Conservation (phyloP, 2,329 filamentous ascomycete species). For the Trichophyton schoenleinii region DNA sequence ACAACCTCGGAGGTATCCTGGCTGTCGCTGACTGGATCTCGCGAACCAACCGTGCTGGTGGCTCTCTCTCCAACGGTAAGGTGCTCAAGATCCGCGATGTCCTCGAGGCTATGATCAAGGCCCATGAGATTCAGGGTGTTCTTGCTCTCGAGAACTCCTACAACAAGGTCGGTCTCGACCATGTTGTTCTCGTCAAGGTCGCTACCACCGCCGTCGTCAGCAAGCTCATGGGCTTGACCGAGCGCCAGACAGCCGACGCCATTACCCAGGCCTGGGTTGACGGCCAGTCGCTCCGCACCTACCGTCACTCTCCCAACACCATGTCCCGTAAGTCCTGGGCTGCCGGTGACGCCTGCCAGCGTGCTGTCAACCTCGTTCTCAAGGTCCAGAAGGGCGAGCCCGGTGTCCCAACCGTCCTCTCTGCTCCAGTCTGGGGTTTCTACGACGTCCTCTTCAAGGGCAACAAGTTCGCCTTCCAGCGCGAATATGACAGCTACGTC, state of each 20-base stretch:
- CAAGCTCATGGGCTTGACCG: constrained; percentile 81
- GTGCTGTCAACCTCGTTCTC: constrained; percentile 78
- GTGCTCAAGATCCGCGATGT: constrained; percentile 81
- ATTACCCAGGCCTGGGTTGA: constrained; percentile 97
- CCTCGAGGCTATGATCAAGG: constrained; percentile 96
- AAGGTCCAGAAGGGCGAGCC: constrained; percentile 87
- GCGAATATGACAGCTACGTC: constrained; percentile 92
- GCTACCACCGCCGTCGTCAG: constrained; percentile 88
- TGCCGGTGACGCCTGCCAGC: constrained; percentile 93
- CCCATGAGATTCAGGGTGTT: constrained; percentile 96
- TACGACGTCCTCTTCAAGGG: constrained; percentile 97
- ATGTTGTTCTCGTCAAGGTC: constrained; percentile 96
- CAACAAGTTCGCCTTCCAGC: constrained; percentile 91
- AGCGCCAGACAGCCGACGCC: constrained; percentile 86
- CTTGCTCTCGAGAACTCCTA: constrained; percentile 94
- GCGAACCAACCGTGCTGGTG: constrained; percentile 79
- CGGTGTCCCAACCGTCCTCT: constrained; percentile 83
- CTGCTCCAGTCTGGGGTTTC: constrained; percentile 90
- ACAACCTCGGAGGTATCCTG: constrained; percentile 94
- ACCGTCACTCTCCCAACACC: constrained; percentile 95
- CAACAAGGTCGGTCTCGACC: constrained; percentile 97
- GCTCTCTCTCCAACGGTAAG: constrained; percentile 58
- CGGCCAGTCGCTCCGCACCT: constrained; percentile 88
- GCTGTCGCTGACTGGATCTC: constrained; percentile 96
- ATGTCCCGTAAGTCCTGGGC: constrained; percentile 99